phyloP scores from a whole-genome alignment of 306 rosid species.

The Argentina anserina region DNA sequence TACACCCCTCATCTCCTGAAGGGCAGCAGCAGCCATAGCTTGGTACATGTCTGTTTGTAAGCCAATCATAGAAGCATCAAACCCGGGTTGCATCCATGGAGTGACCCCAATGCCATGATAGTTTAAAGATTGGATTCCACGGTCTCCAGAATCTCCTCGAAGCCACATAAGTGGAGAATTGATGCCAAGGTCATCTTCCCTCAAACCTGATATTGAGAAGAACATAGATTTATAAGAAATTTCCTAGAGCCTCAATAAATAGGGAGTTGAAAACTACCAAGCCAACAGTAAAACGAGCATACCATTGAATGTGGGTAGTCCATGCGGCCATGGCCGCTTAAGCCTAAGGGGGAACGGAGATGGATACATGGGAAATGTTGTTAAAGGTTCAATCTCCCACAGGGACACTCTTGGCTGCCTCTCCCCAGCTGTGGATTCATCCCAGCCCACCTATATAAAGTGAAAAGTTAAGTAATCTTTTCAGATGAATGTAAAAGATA shows the following conservation, averaged over 20 bases:
- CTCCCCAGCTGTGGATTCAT: slow-evolving; percentile 97
- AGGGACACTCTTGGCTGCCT: slow-evolving; percentile 95
- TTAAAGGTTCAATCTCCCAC: slow-evolving; percentile 97
- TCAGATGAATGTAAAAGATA: background rate
- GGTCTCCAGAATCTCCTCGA: slow-evolving; percentile 64
- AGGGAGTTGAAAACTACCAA: slow-evolving; percentile 12
- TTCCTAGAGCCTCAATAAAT: background rate
- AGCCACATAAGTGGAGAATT: slow-evolving; percentile 83
- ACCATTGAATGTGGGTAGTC: slow-evolving; percentile 86
- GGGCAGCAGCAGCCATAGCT: slow-evolving; percentile 88
- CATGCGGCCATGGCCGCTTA: slow-evolving; percentile 93
- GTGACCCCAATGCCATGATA: slow-evolving; percentile 74
- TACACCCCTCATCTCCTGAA: slow-evolving; percentile 75
- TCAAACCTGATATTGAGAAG: slow-evolving; percentile 51
- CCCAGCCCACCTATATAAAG: slow-evolving; percentile 92
- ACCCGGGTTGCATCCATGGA: slow-evolving; percentile 93
- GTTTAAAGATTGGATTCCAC: slow-evolving; percentile 75
- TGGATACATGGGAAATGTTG: slow-evolving; percentile 98
- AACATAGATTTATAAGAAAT: background rate
- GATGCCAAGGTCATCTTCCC: slow-evolving; percentile 75
- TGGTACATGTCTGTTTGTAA: slow-evolving; percentile 84
- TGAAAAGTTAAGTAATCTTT: slow-evolving; percentile 2
- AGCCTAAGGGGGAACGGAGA: slow-evolving; percentile 89
- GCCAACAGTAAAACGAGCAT: slow-evolving; percentile 21
- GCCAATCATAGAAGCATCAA: slow-evolving; percentile 72